Evolutionary conservation across 2,329 filamentous ascomycete genomes (phyloP), one percentile per base, ranked within the genome.

Genomic region (Ceratocystiopsis minuta): DNA sequence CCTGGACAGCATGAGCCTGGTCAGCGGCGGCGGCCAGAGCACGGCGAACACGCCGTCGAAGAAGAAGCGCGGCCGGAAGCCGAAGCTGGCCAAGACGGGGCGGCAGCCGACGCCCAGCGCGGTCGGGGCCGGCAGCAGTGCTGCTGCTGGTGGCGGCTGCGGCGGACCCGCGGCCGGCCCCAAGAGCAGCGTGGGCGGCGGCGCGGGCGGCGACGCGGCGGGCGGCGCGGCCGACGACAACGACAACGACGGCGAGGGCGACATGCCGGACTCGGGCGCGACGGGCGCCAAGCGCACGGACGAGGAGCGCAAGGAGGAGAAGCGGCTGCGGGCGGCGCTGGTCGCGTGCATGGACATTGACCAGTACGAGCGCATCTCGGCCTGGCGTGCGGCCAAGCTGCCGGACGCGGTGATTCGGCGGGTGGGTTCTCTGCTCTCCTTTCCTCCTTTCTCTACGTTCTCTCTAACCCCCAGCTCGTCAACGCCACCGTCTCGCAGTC

Each of bases 401-500:
- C 70, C 73, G 17, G 76, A 79, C 49, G 68, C 75, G 7, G 75
- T 78, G 16, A 77, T 86, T 44, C 72, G 80, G 54, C 69, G 77
- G 52, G 75, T 78, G 61, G 44, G 69, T 57, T 16, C 36, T 36
- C 20, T 14, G 15, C n/a, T 16, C 28, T 20, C 6, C 24, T 32
- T 20, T 33, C 17, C 4, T 36, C 20, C 28, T 12, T 20, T 17
- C 16, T 41, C 44, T 47, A 46, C 48, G 36, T 31, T 13, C 16
- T n/a, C 0, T 31, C 16, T 43, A 20, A 16, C 17, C 4, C 40
- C 5, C 46, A 78, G 69, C 72, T 87, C 46, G 78, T 85, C 54
- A 88, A 87, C 53, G 79, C 81, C 45, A 84, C 81, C 2, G 77
- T 86, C 10, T 84, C 79, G 0, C 82, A 87, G 55, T 85, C 79